Base-by-base conservation (phyloP, 495 filamentous ascomycete genomes). In the Neurospora sp. region DNA sequence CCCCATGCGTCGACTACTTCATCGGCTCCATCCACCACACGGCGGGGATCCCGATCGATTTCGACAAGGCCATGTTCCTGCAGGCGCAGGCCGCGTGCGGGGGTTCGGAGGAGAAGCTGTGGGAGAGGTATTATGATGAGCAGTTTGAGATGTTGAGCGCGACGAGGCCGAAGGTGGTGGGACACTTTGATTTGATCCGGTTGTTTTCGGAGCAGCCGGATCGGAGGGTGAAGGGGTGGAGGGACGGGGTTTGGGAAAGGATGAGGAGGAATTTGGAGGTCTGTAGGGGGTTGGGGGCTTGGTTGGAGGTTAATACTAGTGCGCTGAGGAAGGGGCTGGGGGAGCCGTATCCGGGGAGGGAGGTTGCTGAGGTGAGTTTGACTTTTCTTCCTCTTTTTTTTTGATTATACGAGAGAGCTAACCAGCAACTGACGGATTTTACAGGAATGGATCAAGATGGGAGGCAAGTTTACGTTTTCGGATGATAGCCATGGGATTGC, bases 1-100 rank as follows among this genome's bases (percentile, higher is more conserved):
- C 88, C 37, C 87, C 91, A 70, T 80, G 83, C 17, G 86, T 96
- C 72, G 94, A 98, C 78, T 91, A 96, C 81, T 95, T 96, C 83
- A 81, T 99, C 77, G 96, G 96, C 22, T 94, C 92, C 3, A 85
- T 98, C 38, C 96, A 99, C 82, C 96, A 99, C 81, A 91, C 93
- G 7, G 84, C 89, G 72, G 90, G 89, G 2, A 85, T 96, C 31
- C 95, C 96, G 3, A 98, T 99, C 76, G 96, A 99, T 83, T 96
- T 91, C 74, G 91, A 96, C 82, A 80, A 75, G 3, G 79, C 84
- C 2, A 84, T 88, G 79, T 98, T 97, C 77, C 17, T 17, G 9
- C 40, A 20, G 0, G 80, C 79, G 0, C 35, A 68, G 3, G 39
- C 27, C 1, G 68, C 70, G 0, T 73, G 75, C 37, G 75, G 74